Percentiles rank a stretch among this genome's conserved stretches.
These are phyloP conservation scores for Colletotrichum euphorbiae DNA, from an alignment of 2,329 filamentous ascomycete genomes.

Conservation along the genomic window DNA sequence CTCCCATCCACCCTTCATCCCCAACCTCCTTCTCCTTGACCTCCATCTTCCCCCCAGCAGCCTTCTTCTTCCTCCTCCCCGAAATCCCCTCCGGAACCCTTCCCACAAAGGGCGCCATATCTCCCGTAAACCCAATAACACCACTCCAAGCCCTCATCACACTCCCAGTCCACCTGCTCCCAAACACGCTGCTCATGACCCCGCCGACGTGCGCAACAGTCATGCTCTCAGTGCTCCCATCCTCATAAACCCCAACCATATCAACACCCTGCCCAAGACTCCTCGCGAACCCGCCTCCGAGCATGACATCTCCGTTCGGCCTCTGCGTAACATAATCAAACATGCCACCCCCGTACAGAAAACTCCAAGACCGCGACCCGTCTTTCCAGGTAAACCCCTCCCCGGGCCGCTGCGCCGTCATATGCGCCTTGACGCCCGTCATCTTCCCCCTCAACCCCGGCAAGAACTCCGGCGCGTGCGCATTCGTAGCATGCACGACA, in stretches of 20 bases:
- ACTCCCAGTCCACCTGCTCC: conserved; percentile 50
- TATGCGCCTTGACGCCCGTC: conserved; percentile 59
- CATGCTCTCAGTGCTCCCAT: conserved; percentile 54
- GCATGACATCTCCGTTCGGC: conserved; percentile 61
- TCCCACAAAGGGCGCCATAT: conserved; percentile 63
- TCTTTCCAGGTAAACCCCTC: conserved; percentile 46
- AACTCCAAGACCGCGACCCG: conserved; percentile 60
- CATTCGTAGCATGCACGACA: conserved; percentile 70
- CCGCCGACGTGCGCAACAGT: conserved; percentile 55
- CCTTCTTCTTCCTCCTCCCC: conserved; percentile 41
- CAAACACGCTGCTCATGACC: conserved; percentile 56
- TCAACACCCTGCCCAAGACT: conserved; percentile 56
- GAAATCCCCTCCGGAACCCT: conserved; percentile 47
- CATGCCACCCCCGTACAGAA: conserved; percentile 54
- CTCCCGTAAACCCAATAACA: conserved; percentile 60
- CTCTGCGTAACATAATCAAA: conserved; percentile 67
- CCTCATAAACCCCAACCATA: conserved; percentile 60
- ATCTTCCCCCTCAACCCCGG: conserved; percentile 60
- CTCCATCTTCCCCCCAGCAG: not conserved
- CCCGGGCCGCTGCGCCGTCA: conserved; percentile 60
- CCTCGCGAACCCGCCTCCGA: conserved; percentile 64
- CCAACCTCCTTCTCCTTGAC: conserved; percentile 2
- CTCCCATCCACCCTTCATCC: conserved; percentile 12
- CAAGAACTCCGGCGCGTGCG: conserved; percentile 62
- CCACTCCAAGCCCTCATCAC: conserved; percentile 62